Base-by-base conservation (phyloP, 2,329 filamentous ascomycete species). In the Aspergillus transmontanensis region DNA sequence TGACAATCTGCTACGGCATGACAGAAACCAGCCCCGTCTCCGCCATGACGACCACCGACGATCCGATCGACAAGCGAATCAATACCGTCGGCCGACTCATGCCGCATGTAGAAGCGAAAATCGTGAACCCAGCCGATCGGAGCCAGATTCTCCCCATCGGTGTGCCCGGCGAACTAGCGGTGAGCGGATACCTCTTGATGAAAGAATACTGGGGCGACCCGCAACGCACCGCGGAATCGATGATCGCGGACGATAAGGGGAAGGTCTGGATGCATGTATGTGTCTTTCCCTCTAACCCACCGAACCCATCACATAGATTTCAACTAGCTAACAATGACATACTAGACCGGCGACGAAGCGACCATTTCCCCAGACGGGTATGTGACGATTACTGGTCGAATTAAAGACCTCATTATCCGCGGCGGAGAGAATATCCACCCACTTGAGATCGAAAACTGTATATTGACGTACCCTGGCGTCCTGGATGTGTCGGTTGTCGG, bases 1-100 rank as follows among this genome's bases (percentile, higher is more conserved):
- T 98, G 26, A 94, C 94, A 0, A 97, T 97, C 67, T 97, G 94
- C 82, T 98, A 97, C 77, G 94, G 94, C 65, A 96, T 96, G 93
- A 97, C 94, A 1, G 94, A 97, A 79, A 97, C 94, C 66, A 91
- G 72, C 83, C 86, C 82, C 2, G 84, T 87, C 0, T 84, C 82
- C 7, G 87, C 86, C 67, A 97, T 97, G 93, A 97, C 94, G 0
- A 83, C 87, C 0, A 94, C 92, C 0, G 79, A 86, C 21, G 93
- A 97, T 73, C 88, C 92, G 0, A 81, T 92, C 3, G 85, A 85
- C 43, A 91, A 90, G 77, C 85, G 93, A 46, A 90, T 92, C 58
- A 84, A 87, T 45, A 90, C 87, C 4, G 92, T 98, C 1, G 95
- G 95, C 3, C 83, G 85, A n/a, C 82, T 90, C 0, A 87, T 98